These are phyloP conservation scores for Pleurotus eryngii DNA, from an alignment of 768 basidiomycete genomes.

Conservation along the genomic window DNA sequence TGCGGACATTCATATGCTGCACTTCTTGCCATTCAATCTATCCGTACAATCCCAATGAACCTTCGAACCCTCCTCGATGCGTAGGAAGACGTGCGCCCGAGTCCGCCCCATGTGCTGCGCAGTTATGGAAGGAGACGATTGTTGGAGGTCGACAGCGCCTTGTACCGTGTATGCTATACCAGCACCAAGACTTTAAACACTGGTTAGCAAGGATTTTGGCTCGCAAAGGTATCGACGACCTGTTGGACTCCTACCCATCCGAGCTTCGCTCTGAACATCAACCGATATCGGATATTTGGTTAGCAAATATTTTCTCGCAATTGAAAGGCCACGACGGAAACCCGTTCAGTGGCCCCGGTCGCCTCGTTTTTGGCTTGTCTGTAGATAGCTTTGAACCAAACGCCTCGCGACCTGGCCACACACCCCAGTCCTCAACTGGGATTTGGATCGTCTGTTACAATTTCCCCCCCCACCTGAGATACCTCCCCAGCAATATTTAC, in stretches of 20 bases:
- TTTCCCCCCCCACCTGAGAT: background rate
- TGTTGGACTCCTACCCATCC: slow-evolving; percentile 14
- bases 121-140: too few relatives aligned
- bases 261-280: too few relatives aligned
- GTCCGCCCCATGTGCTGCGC: too few relatives aligned
- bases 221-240: slow-evolving; percentile 22
- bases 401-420: too few relatives aligned
- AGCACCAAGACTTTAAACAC: slow-evolving; percentile 19
- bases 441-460: background rate
- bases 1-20: slow-evolving; percentile 18
- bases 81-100: too few relatives aligned
- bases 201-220: slow-evolving; percentile 24
- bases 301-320: too few relatives aligned
- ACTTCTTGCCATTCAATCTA: slow-evolving; percentile 19
- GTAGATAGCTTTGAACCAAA: background rate
- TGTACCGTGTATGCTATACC: slow-evolving; percentile 6
- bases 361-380: background rate
- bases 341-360: background rate
- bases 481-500: background rate
- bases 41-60: slow-evolving; percentile 10
- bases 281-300: too few relatives aligned
- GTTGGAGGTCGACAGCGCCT: too few relatives aligned
- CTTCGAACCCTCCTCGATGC: background rate
- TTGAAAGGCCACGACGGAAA: too few relatives aligned
- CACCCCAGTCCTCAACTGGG: background rate